Conservation (phyloP, 2,329 filamentous ascomycete species). For the Metarhizium robertsii region DNA sequence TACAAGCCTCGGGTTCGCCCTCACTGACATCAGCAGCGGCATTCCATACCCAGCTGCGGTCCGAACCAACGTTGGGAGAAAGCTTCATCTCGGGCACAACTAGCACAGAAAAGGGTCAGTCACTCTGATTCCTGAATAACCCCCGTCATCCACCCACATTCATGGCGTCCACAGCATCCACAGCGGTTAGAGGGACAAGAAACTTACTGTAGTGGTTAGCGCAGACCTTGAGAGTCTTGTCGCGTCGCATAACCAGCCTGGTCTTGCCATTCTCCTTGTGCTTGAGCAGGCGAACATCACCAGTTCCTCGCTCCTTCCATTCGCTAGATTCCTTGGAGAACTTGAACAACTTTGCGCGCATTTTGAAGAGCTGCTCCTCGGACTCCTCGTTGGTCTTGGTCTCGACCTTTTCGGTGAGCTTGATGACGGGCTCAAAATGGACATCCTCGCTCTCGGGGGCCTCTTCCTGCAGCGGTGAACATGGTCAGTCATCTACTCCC, state of each 20-base stretch:
- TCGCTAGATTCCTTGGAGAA: slow-evolving; percentile 86
- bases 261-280: slow-evolving; percentile 99
- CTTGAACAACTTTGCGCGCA: slow-evolving; percentile 99
- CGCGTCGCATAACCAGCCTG: slow-evolving; percentile 92
- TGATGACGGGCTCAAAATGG: slow-evolving; percentile 94
- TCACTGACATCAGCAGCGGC: slow-evolving; percentile 95
- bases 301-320: slow-evolving; percentile 99
- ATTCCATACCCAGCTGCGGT: slow-evolving; percentile 99
- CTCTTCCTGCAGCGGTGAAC: slow-evolving; percentile 47
- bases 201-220: slow-evolving; percentile 96
- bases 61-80: slow-evolving; percentile 92
- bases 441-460: slow-evolving; percentile 83
- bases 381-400: slow-evolving; percentile 97
- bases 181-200: neutral
- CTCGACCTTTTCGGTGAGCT: slow-evolving; percentile 92
- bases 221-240: slow-evolving; percentile 99
- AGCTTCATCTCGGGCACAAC: slow-evolving; percentile 99
- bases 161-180: neutral
- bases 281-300: slow-evolving; percentile 92
- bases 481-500: slow-evolving; percentile 1
- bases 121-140: neutral
- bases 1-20: slow-evolving; percentile 92
- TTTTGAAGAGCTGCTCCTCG: slow-evolving; percentile 97
- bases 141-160: neutral
- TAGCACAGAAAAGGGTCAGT: slow-evolving; percentile 23